A percentile compares a stretch with the other conserved stretches of the same genome.
Conservation (phyloP, 805 yeast genomes). For the Helenozyma baotianmanensis region DNA sequence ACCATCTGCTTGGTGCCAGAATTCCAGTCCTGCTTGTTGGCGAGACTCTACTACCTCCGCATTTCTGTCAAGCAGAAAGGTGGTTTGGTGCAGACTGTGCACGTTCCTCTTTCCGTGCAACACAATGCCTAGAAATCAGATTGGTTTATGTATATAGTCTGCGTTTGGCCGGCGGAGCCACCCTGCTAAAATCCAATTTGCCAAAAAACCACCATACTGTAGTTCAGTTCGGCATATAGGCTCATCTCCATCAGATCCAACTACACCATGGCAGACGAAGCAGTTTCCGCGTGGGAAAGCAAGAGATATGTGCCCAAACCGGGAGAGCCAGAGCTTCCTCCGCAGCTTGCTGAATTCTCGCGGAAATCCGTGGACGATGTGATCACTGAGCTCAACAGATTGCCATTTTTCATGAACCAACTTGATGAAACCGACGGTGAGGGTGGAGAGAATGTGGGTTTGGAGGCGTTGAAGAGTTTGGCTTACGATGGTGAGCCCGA, state of each 20-base stretch:
- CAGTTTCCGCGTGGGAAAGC: constrained; percentile 40
- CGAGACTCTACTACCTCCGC: constrained; percentile 34
- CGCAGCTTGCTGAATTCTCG: constrained; percentile 64
- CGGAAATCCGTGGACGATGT: constrained; percentile 72
- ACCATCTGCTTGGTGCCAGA: constrained; percentile 34
- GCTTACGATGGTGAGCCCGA: constrained; percentile 95
- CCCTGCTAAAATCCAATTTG: too few relatives aligned
- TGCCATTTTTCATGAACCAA: constrained; percentile 93
- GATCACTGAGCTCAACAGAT: constrained; percentile 67
- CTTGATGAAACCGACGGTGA: constrained; percentile 72
- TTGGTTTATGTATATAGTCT: too few relatives aligned
- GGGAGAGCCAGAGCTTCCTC: constrained; percentile 75
- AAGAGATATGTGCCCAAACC: constrained; percentile 38
- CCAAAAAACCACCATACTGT: too few relatives aligned
- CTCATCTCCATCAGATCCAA: too few relatives aligned
- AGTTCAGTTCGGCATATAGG: too few relatives aligned
- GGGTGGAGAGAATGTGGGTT: constrained; percentile 65
- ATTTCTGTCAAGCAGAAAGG: constrained; percentile 25
- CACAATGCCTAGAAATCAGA: too few relatives aligned
- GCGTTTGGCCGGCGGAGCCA: too few relatives aligned
- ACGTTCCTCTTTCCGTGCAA: constrained; percentile 35
- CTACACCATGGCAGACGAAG: too few relatives aligned
- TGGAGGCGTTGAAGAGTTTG: constrained; percentile 87
- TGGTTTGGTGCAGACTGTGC: constrained; percentile 27
- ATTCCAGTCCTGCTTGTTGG: constrained; percentile 34